Percentiles rank a stretch among this genome's conserved stretches.
Conservation (phyloP, 257 asterid genomes). For the Plantago elongata region DNA sequence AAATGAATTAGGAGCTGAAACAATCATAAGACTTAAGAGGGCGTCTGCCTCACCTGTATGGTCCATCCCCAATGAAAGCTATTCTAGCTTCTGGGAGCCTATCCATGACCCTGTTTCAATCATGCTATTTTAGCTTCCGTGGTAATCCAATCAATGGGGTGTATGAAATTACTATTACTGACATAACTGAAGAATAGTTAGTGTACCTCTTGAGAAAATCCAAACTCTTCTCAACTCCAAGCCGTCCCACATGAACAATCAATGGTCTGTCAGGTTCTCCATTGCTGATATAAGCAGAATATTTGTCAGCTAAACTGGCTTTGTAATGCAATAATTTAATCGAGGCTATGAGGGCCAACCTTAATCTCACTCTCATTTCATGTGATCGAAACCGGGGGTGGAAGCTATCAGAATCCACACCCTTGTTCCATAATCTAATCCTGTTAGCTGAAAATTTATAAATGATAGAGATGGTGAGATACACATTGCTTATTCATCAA, state of each 20-base stretch:
- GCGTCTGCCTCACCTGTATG: constrained; percentile 59
- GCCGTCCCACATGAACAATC: constrained; percentile 88
- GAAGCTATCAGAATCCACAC: constrained; percentile 93
- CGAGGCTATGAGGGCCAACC: constrained; percentile 30
- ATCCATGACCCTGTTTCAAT: constrained; percentile 81
- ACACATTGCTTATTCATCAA: neutral
- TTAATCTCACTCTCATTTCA: constrained; percentile 73
- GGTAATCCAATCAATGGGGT: neutral
- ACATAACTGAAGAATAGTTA: constrained; percentile 4
- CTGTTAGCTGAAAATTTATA: constrained; percentile 46
- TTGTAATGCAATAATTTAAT: neutral
- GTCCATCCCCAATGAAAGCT: constrained; percentile 93
- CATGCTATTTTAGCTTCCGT: constrained; percentile 1
- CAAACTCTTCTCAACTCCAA: constrained; percentile 95
- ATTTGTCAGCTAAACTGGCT: constrained; percentile 17
- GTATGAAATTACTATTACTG: neutral
- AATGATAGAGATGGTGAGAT: neutral
- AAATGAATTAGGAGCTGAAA: neutral
- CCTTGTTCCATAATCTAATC: constrained; percentile 94
- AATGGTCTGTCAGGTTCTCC: constrained; percentile 89
- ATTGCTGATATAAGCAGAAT: constrained; percentile 34
- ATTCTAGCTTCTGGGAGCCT: constrained; percentile 78
- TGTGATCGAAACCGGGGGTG: constrained; percentile 60
- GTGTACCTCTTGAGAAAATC: constrained; percentile 74
- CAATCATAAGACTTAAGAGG: neutral